Percentiles rank a stretch among this genome's conserved stretches.
phyloP scores from a whole-genome alignment of 164 flowering plant genomes.

The Vitis rotundifolia region DNA sequence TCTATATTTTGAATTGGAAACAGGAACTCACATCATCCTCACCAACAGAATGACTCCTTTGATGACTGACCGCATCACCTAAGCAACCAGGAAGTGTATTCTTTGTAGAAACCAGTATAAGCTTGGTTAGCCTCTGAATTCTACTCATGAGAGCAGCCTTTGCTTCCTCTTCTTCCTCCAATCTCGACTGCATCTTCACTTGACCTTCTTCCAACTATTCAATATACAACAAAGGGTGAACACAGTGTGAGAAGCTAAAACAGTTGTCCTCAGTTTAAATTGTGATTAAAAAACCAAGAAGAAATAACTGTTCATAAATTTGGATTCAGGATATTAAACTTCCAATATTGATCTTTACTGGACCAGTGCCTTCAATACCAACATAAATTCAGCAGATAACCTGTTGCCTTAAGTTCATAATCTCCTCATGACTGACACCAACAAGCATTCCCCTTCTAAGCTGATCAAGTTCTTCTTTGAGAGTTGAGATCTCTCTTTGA shows the following conservation, averaged over 20 bases:
- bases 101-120: constrained; percentile 95
- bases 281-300: not conserved
- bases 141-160: constrained; percentile 99
- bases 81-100: constrained; percentile 71
- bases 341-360: not conserved
- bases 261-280: not conserved
- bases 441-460: constrained; percentile 80
- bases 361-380: not conserved
- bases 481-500: constrained; percentile 85
- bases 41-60: constrained; percentile 57
- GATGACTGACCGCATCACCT: constrained; percentile 64
- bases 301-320: not conserved
- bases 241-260: not conserved
- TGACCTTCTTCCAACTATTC: constrained; percentile 95
- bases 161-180: constrained; percentile 99
- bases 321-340: not conserved
- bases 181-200: constrained; percentile 93
- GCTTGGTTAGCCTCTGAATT: constrained; percentile 94
- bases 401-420: constrained; percentile 82
- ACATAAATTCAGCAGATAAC: constrained; percentile 28
- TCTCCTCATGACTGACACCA: constrained; percentile 84
- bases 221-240: constrained; percentile 8
- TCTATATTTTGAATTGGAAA: not conserved
- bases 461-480: constrained; percentile 89
- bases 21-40: constrained; percentile 75